Conservation (phyloP, 176 grass and related monocot genomes). For the Oryza punctata region DNA sequence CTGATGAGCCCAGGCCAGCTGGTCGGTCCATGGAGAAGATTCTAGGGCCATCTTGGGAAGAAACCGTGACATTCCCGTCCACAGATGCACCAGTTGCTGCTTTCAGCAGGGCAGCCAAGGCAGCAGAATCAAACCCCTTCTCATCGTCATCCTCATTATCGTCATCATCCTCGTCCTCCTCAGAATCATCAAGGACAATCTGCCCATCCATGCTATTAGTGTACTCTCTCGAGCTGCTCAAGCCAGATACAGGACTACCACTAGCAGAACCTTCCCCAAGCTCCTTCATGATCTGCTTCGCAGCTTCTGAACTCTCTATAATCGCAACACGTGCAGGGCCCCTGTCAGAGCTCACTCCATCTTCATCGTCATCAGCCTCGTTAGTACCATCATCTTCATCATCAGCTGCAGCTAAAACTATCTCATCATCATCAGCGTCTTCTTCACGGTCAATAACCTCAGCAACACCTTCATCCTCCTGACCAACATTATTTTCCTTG, state of each 20-base stretch:
- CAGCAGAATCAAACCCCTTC: slow-evolving; percentile 69
- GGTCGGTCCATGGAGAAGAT: slow-evolving; percentile 73
- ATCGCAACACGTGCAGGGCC: slow-evolving; percentile 63
- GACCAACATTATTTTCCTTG: slow-evolving; percentile 1
- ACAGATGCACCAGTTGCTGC: slow-evolving; percentile 56
- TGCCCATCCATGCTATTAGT: slow-evolving; percentile 59
- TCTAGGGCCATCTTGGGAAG: slow-evolving; percentile 62
- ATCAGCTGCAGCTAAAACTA: slow-evolving; percentile 26
- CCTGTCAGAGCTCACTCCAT: slow-evolving; percentile 40
- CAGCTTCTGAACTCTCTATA: slow-evolving; percentile 53
- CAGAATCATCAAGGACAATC: slow-evolving; percentile 62
- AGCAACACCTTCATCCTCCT: slow-evolving; percentile 22
- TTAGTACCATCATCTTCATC: slow-evolving; percentile 40
- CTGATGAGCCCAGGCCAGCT: slow-evolving; percentile 71
- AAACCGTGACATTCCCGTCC: slow-evolving; percentile 53
- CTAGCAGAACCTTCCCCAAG: slow-evolving; percentile 59
- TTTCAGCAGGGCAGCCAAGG: slow-evolving; percentile 72
- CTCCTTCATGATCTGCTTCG: slow-evolving; percentile 65
- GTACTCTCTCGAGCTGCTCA: slow-evolving; percentile 51
- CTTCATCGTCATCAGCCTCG: slow-evolving; percentile 57
- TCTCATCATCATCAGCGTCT: slow-evolving; percentile 32
- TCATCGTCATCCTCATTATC: slow-evolving; percentile 63
- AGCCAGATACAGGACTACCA: slow-evolving; percentile 42
- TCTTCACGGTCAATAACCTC: slow-evolving; percentile 14
- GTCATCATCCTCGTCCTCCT: slow-evolving; percentile 73